Evolutionary conservation across 2,329 filamentous ascomycete genomes (phyloP).

Genomic region (Penicillium sp.): DNA sequence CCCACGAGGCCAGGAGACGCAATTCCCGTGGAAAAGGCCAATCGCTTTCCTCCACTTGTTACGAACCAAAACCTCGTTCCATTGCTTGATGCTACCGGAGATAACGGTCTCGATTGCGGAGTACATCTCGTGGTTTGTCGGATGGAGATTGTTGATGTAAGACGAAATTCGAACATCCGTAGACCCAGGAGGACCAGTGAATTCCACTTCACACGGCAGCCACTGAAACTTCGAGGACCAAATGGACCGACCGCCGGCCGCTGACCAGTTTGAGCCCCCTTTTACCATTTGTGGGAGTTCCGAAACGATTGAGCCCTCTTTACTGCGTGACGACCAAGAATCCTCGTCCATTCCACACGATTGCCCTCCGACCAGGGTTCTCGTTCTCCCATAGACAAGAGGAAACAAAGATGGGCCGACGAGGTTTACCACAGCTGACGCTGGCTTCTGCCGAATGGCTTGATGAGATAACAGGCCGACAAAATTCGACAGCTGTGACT

Average conservation of each 20-base stretch:
- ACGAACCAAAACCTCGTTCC: conserved; percentile 4
- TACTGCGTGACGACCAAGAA: not conserved
- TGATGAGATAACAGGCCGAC: not conserved
- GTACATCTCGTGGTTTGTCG: conserved; percentile 2
- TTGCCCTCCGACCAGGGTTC: not conserved
- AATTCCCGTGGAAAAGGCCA: not conserved
- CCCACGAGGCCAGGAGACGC: not conserved
- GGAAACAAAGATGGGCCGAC: not conserved
- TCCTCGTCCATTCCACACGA: not conserved
- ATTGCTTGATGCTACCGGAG: conserved; percentile 2
- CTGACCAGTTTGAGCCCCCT: not conserved
- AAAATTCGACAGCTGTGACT: not conserved
- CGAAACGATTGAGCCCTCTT: not conserved
- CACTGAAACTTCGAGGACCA: conserved; percentile 10
- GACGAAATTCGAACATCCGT: conserved; percentile 5
- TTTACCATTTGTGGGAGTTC: not conserved
- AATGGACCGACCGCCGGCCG: not conserved
- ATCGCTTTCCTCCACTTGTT: not conserved
- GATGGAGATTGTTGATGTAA: conserved; percentile 10
- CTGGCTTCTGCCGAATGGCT: not conserved
- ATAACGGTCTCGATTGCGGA: conserved; percentile 2
- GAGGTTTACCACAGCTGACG: not conserved
- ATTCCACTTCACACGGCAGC: conserved; percentile 12
- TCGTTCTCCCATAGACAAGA: not conserved
- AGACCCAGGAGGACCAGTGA: conserved; percentile 4